Base-by-base conservation (phyloP, 108 stramenopile species). In the Fragilaria crotonensis region DNA sequence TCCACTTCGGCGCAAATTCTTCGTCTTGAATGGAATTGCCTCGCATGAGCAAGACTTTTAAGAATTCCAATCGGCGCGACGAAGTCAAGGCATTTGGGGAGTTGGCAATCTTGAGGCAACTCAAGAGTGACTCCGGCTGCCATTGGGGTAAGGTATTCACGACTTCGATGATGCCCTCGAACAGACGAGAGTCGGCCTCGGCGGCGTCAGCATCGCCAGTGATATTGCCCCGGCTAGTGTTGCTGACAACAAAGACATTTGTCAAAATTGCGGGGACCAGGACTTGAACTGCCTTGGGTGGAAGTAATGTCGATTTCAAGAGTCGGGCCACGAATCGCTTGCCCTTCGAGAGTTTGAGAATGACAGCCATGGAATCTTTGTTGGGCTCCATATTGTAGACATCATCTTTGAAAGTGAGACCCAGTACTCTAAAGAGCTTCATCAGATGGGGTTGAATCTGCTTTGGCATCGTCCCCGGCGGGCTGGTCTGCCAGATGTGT, bases 221-320 rank as follows among this genome's bases (percentile, higher is more conserved):
- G 14, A 14, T 41, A 7, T 14, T 7, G 36, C 36, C 36, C n/a
- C n/a, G n/a, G n/a, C n/a, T n/a, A n/a, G n/a, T n/a, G 11, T 7
- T 41, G 14, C 14, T 14, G 7, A 14, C 36, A 7, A 41, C 11
- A 41, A 80, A 50, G 33, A 80, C 66, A 19, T 64, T 33, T 22
- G 27, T 55, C 36, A 86, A 57, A 14, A 79, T 57, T 17, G 27
- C 41, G 47, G 90, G 87, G 45, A 92, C 61, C 19, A 88, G 33
- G 32, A 70, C 67, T 36, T 78, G 80, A 1, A 83, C 87, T 29
- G 83, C 81, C 25, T 60, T 68, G 29, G 85, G 84, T 11, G 90
- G 90, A 20, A 92, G 33, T 19, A 92, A 66, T 1, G 86, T 85
- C 25, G 80, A 78, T 49, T 92, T 87, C 51, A 92, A 68, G 5